Conservation (phyloP, 2,329 filamentous ascomycete genomes). For the Podosphaera aphanis region DNA sequence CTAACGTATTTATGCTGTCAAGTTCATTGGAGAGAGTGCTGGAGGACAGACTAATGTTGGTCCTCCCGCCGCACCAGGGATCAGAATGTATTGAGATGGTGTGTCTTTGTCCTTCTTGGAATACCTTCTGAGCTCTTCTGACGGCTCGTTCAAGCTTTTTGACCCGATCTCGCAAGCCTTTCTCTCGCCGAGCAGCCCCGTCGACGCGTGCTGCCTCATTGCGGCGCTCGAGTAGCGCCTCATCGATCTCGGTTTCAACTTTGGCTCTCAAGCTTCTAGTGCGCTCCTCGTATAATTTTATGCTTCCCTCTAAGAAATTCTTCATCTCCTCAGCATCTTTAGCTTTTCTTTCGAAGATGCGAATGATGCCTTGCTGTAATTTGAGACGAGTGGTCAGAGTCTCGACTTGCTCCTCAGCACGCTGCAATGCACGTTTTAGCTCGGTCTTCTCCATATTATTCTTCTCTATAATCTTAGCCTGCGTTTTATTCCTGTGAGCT, state of each 20-base stretch:
- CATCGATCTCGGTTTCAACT: neutral
- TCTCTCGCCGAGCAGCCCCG: no score
- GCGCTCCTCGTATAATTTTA: neutral
- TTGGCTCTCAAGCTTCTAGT: neutral
- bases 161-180: no score
- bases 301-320: neutral
- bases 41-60: no score
- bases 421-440: neutral
- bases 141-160: no score
- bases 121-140: no score
- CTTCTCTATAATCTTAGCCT: no score
- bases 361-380: no score
- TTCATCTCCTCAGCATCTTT: neutral
- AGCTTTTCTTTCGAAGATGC: neutral
- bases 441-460: neutral
- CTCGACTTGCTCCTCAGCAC: neutral
- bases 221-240: neutral
- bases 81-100: no score
- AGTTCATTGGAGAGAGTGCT: no score
- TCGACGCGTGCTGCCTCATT: neutral
- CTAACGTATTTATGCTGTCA: no score
- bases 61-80: no score
- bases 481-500: neutral
- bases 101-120: no score
- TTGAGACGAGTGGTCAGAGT: neutral